Evolutionary conservation across 345 rosid species (phyloP).

Genomic region (Lumnitzera littorea): DNA sequence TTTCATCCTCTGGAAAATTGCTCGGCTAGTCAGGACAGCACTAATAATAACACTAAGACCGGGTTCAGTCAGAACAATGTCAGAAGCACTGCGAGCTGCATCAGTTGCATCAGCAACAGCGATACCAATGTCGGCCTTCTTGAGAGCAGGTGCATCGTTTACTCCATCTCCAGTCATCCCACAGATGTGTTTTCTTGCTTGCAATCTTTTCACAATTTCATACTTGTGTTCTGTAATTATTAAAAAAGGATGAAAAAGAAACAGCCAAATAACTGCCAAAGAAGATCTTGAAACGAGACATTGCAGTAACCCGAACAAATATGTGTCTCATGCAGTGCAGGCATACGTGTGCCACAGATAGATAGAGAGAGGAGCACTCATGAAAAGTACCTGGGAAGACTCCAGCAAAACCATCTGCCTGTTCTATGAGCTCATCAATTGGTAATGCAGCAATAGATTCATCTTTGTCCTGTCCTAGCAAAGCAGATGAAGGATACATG

Average conservation of each 20-base stretch:
- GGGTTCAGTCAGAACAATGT: slow-evolving; percentile 92
- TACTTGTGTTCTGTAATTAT: slow-evolving; percentile 78
- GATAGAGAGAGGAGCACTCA: not conserved
- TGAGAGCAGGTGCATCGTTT: slow-evolving; percentile 98
- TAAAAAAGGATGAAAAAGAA: slow-evolving; percentile 1
- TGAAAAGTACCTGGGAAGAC: slow-evolving; percentile 80
- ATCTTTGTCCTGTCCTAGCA: slow-evolving; percentile 90
- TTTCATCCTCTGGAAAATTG: slow-evolving; percentile 98
- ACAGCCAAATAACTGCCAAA: no score
- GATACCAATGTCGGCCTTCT: slow-evolving; percentile 97
- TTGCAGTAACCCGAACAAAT: no score
- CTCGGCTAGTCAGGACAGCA: slow-evolving; percentile 94
- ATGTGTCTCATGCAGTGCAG: no score
- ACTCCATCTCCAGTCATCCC: slow-evolving; percentile 99
- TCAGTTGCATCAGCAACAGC: slow-evolving; percentile 99
- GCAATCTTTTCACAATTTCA: slow-evolving; percentile 91
- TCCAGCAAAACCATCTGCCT: slow-evolving; percentile 99
- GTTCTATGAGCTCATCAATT: slow-evolving; percentile 92
- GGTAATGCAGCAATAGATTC: slow-evolving; percentile 89
- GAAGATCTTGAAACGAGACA: no score
- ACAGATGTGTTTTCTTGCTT: slow-evolving; percentile 96
- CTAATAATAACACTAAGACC: slow-evolving; percentile 98
- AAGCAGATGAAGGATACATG: slow-evolving; percentile 97
- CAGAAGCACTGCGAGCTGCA: slow-evolving; percentile 98
- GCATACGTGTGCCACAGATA: no score